Evolutionary conservation across 1,284 basidiomycete species (phyloP).

Genomic region (Phylloboletellus chloephorus): DNA sequence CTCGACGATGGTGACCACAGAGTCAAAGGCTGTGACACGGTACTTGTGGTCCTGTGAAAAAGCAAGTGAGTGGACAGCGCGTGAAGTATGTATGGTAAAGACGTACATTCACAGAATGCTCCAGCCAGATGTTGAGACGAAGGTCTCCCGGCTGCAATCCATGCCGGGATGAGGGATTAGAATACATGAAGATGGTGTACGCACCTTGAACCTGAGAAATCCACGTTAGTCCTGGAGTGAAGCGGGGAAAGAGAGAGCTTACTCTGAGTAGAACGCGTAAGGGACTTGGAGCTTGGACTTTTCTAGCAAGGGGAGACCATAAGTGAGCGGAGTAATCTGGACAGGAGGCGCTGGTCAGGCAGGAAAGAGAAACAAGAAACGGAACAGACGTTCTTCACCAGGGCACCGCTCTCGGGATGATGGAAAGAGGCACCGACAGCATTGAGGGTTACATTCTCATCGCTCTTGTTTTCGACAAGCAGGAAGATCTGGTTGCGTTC

Average conservation of each 20-base stretch:
- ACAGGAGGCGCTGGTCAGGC: constrained; percentile 6
- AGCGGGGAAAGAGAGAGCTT: constrained; percentile 32
- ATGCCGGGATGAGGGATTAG: constrained; percentile 3
- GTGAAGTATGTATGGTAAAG: constrained; percentile 8
- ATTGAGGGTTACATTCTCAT: constrained; percentile 70
- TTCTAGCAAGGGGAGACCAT: constrained; percentile 55
- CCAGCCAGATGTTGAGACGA: constrained; percentile 74
- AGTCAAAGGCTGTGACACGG: constrained; percentile 71
- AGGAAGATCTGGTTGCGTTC: constrained; percentile 71
- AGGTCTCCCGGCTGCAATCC: constrained; percentile 64
- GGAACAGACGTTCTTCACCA: constrained; percentile 71
- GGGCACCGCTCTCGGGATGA: constrained; percentile 56
- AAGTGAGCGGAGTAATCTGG: constrained; percentile 61
- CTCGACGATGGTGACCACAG: constrained; percentile 78
- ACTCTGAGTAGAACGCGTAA: constrained; percentile 82
- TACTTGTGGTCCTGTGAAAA: constrained; percentile 45
- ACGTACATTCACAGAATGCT: constrained; percentile 62
- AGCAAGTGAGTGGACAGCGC: constrained; percentile 1
- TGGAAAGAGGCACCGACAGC: constrained; percentile 70
- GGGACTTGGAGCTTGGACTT: constrained; percentile 68
- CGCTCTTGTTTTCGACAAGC: constrained; percentile 70
- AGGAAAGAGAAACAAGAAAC: neutral
- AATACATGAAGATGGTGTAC: neutral
- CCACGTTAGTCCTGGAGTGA: constrained; percentile 13
- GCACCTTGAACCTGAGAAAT: constrained; percentile 58